Base-by-base conservation (phyloP, 2,329 filamentous ascomycete genomes). In the Venturia asperata region DNA sequence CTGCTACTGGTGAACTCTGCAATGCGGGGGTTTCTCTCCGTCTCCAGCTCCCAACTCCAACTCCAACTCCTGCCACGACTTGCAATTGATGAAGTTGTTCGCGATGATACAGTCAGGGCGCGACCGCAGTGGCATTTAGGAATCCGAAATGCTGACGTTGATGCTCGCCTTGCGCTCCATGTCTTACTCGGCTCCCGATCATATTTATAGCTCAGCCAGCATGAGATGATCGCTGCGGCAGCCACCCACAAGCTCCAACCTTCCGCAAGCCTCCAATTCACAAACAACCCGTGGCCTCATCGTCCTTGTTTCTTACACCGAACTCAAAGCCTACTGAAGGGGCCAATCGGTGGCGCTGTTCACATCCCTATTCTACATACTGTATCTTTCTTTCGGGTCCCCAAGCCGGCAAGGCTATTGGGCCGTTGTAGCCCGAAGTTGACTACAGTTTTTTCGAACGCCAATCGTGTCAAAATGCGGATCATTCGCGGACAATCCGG, bases 401-500 rank as follows among this genome's bases (percentile, higher is more conserved):
- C 52, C 52, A 58, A 37, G 27, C 27, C 27, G 52, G 19, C 30
- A n/a, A 4, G 3, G 15, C 4, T 10, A 58, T n/a, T 30, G 52
- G 30, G 52, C 52, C 52, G 52, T 58, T 37, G 52, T 37, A 34
- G 30, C 30, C 30, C 30, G 6, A 34, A 34, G 30, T 34, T 6
- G 30, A 56, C 10, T 55, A 39, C 27, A 37, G 15, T 27, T 27
- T 58, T 15, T 37, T 58, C 30, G 6, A 34, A 58, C 52, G 52
- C 52, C 52, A 58, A 37, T 58, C 30, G 52, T 58, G 52, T 58
- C 52, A 58, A 58, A 27, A 58, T 58, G 27, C 30, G 30, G 52
- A 37, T 37, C 52, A 37, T 34, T n/a, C 6, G 52, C 27, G 52
- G 52, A 37, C 52, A 34, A 10, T 56, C 19, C 30, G 52, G 52